Evolutionary conservation across 2,329 filamentous ascomycete species (phyloP), one percentile per base, ranked within the genome.

Genomic region (Diaporthe sp.): DNA sequence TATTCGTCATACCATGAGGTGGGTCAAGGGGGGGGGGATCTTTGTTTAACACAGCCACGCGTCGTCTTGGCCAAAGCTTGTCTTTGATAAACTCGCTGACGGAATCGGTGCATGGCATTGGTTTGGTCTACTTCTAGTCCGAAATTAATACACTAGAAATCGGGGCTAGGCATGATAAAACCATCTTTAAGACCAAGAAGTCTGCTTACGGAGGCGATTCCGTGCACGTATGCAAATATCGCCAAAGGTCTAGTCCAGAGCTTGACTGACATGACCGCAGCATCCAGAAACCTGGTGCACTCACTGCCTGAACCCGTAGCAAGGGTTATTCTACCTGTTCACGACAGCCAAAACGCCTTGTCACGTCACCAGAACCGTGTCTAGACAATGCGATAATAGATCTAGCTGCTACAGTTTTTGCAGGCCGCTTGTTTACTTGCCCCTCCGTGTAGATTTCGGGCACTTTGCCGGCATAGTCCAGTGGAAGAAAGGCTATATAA

Each of bases 31-130:
- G 5, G 5, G 72, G 10, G 9, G 62, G 44, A 22, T 37, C 19
- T 34, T 67, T n/a, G 28, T 51, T 51, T 37, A 51, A 8, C 22
- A 51, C 31, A 51, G 62, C 62, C 44, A 67, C 44, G 62, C 62
- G 44, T 51, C 62, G 44, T 37, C 62, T 67, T 67, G 44, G 62
- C 62, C 28, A 67, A 67, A 67, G 61, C 61, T 67, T 67, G 62
- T 67, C 62, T 67, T 67, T 51, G 19, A 67, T 67, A 67, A 37
- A 51, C 44, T 67, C 46, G 28, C 62, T 67, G 44, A 67, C 28
- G 62, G 51, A 67, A 17, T 51, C 62, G 7, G 19, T 8, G 0
- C 28, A 17, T 44, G 19, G 44, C 19, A 37, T 51, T 68, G 62
- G 62, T 37, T 12, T 37, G 12, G 17, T 22, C 22, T 3, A 34